Evolutionary conservation across 2,329 filamentous ascomycete genomes (phyloP).

Genomic region (Fusarium miscanthi): DNA sequence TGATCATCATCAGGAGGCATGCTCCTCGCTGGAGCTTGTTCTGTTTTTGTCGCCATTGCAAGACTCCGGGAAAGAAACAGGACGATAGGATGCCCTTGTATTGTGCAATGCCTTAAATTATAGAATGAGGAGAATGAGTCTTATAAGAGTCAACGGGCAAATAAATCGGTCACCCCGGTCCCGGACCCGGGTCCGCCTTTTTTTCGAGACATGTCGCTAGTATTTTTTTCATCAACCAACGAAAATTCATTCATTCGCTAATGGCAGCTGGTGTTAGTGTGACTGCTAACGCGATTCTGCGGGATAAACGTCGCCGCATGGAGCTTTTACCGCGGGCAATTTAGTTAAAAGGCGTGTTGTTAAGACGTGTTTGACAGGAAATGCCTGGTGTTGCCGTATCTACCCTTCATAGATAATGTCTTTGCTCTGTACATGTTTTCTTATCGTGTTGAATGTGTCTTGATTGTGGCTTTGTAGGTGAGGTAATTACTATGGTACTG

Average conservation of each 20-base stretch:
- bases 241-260: constrained; percentile 26
- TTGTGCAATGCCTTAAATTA: no score
- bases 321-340: not conserved
- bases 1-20: constrained; percentile 39
- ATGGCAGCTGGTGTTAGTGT: constrained; percentile 21
- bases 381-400: constrained; percentile 17
- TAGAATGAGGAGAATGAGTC: constrained; percentile 3
- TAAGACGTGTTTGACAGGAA: not conserved
- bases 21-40: constrained; percentile 29
- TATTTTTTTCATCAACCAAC: constrained; percentile 6
- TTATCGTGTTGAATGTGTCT: not conserved
- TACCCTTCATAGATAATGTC: not conserved
- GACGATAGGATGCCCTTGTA: not conserved
- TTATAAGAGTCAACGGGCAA: constrained; percentile 27
- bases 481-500: not conserved
- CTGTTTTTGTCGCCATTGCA: constrained; percentile 13
- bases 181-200: constrained; percentile 33
- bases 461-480: not conserved
- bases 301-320: constrained; percentile 39
- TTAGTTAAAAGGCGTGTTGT: not conserved
- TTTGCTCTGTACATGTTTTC: not conserved
- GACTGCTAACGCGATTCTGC: constrained; percentile 25
- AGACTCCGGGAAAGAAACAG: not conserved
- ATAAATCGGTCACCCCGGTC: constrained; percentile 34
- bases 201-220: constrained; percentile 17